phyloP scores from a whole-genome alignment of 257 asterid species.

The Solanum pinnatisectum region DNA sequence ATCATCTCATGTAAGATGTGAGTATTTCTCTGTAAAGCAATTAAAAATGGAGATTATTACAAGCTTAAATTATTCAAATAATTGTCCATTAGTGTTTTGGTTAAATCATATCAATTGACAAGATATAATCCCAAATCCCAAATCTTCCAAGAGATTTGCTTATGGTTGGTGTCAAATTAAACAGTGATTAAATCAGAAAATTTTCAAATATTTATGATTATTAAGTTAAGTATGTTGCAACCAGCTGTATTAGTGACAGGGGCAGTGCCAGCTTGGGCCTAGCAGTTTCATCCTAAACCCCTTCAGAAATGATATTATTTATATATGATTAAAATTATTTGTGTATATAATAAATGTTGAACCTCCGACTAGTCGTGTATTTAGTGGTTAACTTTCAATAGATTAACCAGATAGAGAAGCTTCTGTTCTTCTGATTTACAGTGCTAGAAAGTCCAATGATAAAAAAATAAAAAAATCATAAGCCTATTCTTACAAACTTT shows the following conservation, averaged over 20 bases:
- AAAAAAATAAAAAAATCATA: background rate
- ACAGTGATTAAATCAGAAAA: constrained; percentile 1
- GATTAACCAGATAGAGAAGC: constrained; percentile 28
- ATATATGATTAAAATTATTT: too few relatives aligned
- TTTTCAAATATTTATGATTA: constrained; percentile 33
- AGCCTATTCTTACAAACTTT: background rate
- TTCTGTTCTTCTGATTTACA: constrained; percentile 16
- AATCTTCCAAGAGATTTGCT: constrained; percentile 14
- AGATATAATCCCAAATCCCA: constrained; percentile 22
- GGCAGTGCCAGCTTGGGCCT: too few relatives aligned
- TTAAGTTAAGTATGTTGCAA: constrained; percentile 40
- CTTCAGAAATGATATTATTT: too few relatives aligned
- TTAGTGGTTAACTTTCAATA: too few relatives aligned
- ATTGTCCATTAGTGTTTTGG: background rate
- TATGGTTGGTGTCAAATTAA: constrained; percentile 17
- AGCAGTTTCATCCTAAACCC: too few relatives aligned
- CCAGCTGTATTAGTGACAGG: constrained; percentile 54
- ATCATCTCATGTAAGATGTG: constrained; percentile 20
- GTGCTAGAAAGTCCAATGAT: background rate
- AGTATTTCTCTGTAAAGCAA: constrained; percentile 7
- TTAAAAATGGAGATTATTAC: constrained; percentile 10
- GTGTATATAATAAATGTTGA: too few relatives aligned
- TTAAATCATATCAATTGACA: constrained; percentile 1
- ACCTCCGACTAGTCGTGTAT: too few relatives aligned
- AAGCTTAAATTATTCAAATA: background rate